Evolutionary conservation across 2,329 filamentous ascomycete species (phyloP).

Genomic region (Penicillium vulpinum): DNA sequence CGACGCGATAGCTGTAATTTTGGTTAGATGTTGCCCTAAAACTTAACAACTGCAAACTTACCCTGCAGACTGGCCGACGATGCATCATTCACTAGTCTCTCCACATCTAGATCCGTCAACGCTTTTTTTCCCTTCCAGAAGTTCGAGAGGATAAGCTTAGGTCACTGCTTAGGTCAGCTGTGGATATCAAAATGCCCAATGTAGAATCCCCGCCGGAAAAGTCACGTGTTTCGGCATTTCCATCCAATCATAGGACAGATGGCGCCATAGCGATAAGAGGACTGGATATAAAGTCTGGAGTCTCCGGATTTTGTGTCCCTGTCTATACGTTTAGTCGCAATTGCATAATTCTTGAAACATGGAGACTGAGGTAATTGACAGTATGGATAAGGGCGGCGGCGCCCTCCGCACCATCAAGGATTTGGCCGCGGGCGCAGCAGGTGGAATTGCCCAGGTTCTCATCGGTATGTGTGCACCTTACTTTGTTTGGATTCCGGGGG

Average conservation of each 20-base stretch:
- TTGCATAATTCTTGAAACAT: slow-evolving; percentile 18
- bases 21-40: not conserved
- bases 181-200: not conserved
- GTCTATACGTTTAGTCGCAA: slow-evolving; percentile 6
- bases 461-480: slow-evolving; percentile 64
- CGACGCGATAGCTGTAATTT: slow-evolving; percentile 37
- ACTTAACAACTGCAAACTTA: slow-evolving; percentile 13
- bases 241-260: slow-evolving; percentile 34
- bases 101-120: slow-evolving; percentile 18
- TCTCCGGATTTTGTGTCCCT: slow-evolving; percentile 9
- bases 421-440: slow-evolving; percentile 83
- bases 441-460: slow-evolving; percentile 90
- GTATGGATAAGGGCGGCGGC: slow-evolving; percentile 40
- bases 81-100: slow-evolving; percentile 33
- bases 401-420: slow-evolving; percentile 74
- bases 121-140: slow-evolving; percentile 20
- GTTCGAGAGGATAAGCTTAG: slow-evolving; percentile 15
- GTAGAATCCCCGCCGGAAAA: slow-evolving; percentile 19
- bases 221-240: slow-evolving; percentile 35
- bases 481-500: slow-evolving; percentile 1
- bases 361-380: slow-evolving; percentile 40
- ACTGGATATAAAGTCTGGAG: slow-evolving; percentile 12
- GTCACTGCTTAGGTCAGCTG: slow-evolving; percentile 9
- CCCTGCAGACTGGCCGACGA: slow-evolving; percentile 36
- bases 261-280: slow-evolving; percentile 25